phyloP scores from a whole-genome alignment of 139 green algal species.

The Axilococcus clingmanii region DNA sequence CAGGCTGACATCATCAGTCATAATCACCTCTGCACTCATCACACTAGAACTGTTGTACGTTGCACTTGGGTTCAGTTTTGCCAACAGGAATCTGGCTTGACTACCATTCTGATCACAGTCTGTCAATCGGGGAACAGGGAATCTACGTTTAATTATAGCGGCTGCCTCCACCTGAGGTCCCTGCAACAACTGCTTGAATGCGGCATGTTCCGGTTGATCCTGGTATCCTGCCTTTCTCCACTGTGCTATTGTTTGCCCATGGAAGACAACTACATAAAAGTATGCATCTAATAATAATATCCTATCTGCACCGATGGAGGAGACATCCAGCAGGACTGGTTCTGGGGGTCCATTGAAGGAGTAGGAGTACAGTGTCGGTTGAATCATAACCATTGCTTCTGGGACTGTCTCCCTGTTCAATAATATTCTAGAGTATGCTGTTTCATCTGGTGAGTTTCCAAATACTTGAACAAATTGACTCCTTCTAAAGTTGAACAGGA shows the following conservation, averaged over 20 bases:
- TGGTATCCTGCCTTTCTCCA: constrained; percentile 91
- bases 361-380: constrained; percentile 83
- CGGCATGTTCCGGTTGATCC: constrained; percentile 77
- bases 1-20: constrained; percentile 89
- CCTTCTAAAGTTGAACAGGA: constrained; percentile 98
- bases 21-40: constrained; percentile 78
- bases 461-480: constrained; percentile 96
- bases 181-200: constrained; percentile 78
- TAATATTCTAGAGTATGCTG: constrained; percentile 79
- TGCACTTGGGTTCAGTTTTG: constrained; percentile 88
- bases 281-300: constrained; percentile 96
- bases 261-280: constrained; percentile 94
- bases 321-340: constrained; percentile 93
- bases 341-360: constrained; percentile 59
- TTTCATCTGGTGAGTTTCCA: constrained; percentile 94
- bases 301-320: constrained; percentile 80
- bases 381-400: constrained; percentile 92
- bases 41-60: constrained; percentile 71
- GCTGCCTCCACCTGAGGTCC: constrained; percentile 48
- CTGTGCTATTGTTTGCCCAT: constrained; percentile 80
- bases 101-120: constrained; percentile 95
- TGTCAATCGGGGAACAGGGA: constrained; percentile 85
- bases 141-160: constrained; percentile 59
- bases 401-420: constrained; percentile 71
- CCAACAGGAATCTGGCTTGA: constrained; percentile 93